A percentile compares a stretch with the other conserved stretches of the same genome.
phyloP scores from a whole-genome alignment of 768 basidiomycete species.

The Tulasnella sp. region DNA sequence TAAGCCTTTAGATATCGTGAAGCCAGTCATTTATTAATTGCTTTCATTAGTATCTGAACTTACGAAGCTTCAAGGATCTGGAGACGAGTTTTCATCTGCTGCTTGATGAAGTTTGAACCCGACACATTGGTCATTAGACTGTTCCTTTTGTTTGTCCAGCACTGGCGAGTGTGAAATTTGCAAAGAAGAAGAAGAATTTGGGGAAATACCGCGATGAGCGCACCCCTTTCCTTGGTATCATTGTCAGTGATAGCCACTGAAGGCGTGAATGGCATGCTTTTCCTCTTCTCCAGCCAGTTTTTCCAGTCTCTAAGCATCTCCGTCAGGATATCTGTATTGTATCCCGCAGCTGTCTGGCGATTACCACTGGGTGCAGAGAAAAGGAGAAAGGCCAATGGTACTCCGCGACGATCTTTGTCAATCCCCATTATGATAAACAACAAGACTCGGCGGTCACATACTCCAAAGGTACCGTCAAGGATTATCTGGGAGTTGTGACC shows the following conservation, averaged over 20 bases:
- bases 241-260: slow-evolving; percentile 26
- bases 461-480: slow-evolving; percentile 11
- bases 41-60: slow-evolving; percentile 5
- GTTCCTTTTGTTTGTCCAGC: slow-evolving; percentile 28
- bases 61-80: slow-evolving; percentile 19
- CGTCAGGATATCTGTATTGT: slow-evolving; percentile 20
- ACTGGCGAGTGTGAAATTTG: slow-evolving; percentile 30
- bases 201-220: slow-evolving; percentile 23
- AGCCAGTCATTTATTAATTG: no score
- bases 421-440: slow-evolving; percentile 10
- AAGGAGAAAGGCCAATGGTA: slow-evolving; percentile 7
- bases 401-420: slow-evolving; percentile 5
- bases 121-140: slow-evolving; percentile 17
- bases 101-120: slow-evolving; percentile 5
- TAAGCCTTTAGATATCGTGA: slow-evolving; percentile 21
- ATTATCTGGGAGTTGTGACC: slow-evolving; percentile 12
- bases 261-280: slow-evolving; percentile 20
- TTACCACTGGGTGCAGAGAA: slow-evolving; percentile 9
- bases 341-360: slow-evolving; percentile 13
- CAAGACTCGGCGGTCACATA: slow-evolving; percentile 5
- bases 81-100: slow-evolving; percentile 10
- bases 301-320: slow-evolving; percentile 24
- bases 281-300: slow-evolving; percentile 12
- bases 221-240: slow-evolving; percentile 26
- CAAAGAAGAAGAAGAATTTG: slow-evolving; percentile 27